A percentile compares a stretch with the other conserved stretches of the same genome.
Evolutionary conservation across 805 yeast species (phyloP).

Genomic region (Yamadazyma kitorensis): DNA sequence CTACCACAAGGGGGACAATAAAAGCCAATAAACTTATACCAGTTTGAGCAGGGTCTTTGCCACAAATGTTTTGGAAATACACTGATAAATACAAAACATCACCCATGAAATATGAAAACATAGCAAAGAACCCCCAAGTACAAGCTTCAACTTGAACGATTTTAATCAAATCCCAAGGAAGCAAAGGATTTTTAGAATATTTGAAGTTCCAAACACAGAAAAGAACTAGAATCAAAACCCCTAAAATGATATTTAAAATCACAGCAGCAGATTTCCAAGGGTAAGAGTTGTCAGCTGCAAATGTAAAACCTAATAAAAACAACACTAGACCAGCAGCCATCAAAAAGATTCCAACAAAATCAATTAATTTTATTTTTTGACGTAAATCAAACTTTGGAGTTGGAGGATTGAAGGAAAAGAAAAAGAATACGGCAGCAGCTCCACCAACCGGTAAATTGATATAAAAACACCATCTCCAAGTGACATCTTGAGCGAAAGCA

Average conservation of each 20-base stretch:
- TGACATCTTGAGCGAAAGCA: conserved; percentile 48
- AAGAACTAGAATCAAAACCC: conserved; percentile 28
- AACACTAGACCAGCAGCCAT: conserved; percentile 41
- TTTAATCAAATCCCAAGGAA: conserved; percentile 41
- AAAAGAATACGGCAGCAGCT: conserved; percentile 32
- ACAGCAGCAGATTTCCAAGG: conserved; percentile 53
- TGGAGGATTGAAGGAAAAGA: conserved; percentile 45
- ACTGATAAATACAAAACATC: conserved; percentile 20
- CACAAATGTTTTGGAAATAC: conserved; percentile 48
- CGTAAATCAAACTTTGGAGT: conserved; percentile 31
- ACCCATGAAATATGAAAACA: conserved; percentile 37
- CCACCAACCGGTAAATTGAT: conserved; percentile 67
- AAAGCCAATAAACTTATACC: conserved; percentile 45
- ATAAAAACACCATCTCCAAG: conserved; percentile 79
- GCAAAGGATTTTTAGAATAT: conserved; percentile 41
- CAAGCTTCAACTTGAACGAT: conserved; percentile 36
- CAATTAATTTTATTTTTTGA: conserved; percentile 40
- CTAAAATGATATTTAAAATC: conserved; percentile 45
- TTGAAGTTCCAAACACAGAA: conserved; percentile 42
- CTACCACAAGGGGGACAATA: conserved; percentile 35
- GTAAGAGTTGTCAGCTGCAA: conserved; percentile 44
- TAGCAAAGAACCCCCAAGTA: conserved; percentile 28
- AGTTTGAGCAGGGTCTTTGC: conserved; percentile 38
- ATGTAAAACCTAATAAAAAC: conserved; percentile 45
- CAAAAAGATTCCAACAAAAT: conserved; percentile 43